Base-by-base conservation (phyloP, 371 early-diverging fungal genomes). In the Dinochytrium kinnereticum region DNA sequence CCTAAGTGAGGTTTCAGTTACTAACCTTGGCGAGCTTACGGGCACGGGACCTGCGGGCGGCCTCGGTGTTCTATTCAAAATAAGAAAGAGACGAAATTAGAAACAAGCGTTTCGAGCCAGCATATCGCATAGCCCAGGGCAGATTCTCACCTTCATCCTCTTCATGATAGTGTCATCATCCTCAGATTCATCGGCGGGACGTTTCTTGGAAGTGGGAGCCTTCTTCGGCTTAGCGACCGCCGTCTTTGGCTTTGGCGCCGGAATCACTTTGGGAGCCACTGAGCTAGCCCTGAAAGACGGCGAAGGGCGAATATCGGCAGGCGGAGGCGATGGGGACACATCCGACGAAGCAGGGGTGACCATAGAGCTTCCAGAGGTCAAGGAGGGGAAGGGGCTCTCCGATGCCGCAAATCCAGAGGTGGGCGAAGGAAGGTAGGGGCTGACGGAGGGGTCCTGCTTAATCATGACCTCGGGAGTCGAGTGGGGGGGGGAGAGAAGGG, bases 11-110 rank as follows among this genome's bases (percentile, higher is more conserved):
- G 7, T 5, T 26, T 26, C 17, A 30, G 26, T 5, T 26, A 55
- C 24, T 30, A 17, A 61, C 89, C 77, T 90, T 90, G 68, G 89
- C 82, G 72, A 92, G 86, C 88, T 95, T 96, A 78, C 94, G 92
- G 72, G 90, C 86, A 53, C 98, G 93, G 33, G 94, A 94, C 76
- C 97, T 94, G 65, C 97, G 91, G 26, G 98, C 98, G 2, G 98
- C 97, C 78, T 96, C 96, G 36, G 82, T 81, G 76, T 76, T 76
- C 51, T 55, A 44, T 44, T 13, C 7, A 44, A 44, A 44, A 13
- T 44, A 44, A 7, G 19, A 44, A 44, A 44, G 19, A 7, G 19
- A 44, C 13, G 44, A 13, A 44, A 44, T 44, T 44, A 44, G 19
- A 44, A 7, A 44, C 7, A 44, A 44, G 44, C 19, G 19, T 7